Base-by-base conservation (phyloP, 768 basidiomycete genomes). In the Tricholoma sp. region DNA sequence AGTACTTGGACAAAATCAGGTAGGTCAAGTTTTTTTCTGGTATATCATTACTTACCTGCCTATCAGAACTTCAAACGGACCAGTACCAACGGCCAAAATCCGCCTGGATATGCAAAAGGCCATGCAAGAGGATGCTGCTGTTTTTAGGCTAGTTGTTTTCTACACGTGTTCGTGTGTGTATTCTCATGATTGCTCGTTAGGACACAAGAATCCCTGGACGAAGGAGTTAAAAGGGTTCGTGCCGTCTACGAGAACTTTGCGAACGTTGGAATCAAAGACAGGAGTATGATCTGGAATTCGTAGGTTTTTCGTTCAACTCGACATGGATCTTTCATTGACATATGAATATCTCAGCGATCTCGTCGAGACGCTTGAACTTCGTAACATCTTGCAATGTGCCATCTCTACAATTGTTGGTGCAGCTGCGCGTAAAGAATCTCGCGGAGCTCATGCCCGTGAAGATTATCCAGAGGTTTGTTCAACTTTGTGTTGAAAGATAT, bases 261-360 rank as follows among this genome's bases (percentile, higher is more conserved):
- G 63, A 82, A 96, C 44, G 90, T 99, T 61, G 91, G 95, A 53
- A 91, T 97, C 79, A 94, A 97, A 78, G 97, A 98, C 73, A 82
- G 97, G 68, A 93, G 91, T 74, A 91, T 98, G 95, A 97, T 98
- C 73, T 99, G 96, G 97, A 98, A 98, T 77, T 92, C 93, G 94
- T 96, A 66, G 60, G 92, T 68, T 17, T 28, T 51, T 50, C 37
- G 33, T 45, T n/a, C 33, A 51, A 36, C 37, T 59, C 13, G 12
- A 29, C 12, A 37, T 34, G 37, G 29, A 59, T 29, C 24, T 45
- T 29, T 52, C 34, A 56, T 32, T 32, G n/a, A 49, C 32, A 34
- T 59, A 48, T n/a, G 41, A 24, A 24, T 4, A 20, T 59, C 57
- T 3, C 62, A 95, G 93, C 63, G 97, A 99, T 70, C 86, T 99